Conservation (phyloP, 73 alveolate genomes). For the Blepharisma stoltei region DNA sequence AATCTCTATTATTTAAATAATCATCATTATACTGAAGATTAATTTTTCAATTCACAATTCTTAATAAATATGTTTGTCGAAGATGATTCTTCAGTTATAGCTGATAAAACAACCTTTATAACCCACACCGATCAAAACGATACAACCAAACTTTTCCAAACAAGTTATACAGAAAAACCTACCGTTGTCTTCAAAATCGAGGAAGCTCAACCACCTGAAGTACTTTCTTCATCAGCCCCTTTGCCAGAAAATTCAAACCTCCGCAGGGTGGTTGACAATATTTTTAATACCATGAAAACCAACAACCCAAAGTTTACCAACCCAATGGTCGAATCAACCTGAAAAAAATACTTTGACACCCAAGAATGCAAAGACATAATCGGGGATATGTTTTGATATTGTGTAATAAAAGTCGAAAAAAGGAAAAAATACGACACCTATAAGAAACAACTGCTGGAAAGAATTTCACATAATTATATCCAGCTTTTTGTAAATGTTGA, state of each 20-base stretch:
- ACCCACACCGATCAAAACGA: no score
- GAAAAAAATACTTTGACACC: not conserved
- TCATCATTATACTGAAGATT: no score
- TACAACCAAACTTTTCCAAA: no score
- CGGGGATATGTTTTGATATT: constrained; percentile 26
- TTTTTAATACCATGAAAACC: not conserved
- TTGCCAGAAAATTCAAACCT: constrained; percentile 25
- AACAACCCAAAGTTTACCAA: constrained; percentile 24
- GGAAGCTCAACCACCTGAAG: constrained; percentile 10
- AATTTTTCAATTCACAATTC: no score
- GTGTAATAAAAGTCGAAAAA: constrained; percentile 24
- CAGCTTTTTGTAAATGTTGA: constrained; percentile 45
- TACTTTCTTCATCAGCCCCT: not conserved
- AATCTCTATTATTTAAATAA: no score
- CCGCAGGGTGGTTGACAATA: constrained; percentile 25
- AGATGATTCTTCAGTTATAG: no score
- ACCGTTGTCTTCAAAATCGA: constrained; percentile 26
- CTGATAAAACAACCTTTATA: no score
- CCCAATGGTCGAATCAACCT: not conserved
- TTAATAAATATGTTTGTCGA: no score
- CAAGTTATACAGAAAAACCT: not conserved
- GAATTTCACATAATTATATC: constrained; percentile 50
- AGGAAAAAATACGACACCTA: constrained; percentile 14
- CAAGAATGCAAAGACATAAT: constrained; percentile 1
- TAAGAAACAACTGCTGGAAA: constrained; percentile 34